Percentiles rank a stretch among this genome's conserved stretches.
Evolutionary conservation across 345 rosid genomes (phyloP).

Genomic region (Brassica napus): Da-Ae NC_063447.1:44685001-44685500

Average conservation of each 20-base stretch:
- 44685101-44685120: no score
- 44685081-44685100: no score
- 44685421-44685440: constrained; percentile 35
- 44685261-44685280: background rate
- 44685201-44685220: constrained; percentile 13
- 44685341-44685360: background rate
- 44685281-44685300: constrained; percentile 23
- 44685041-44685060: no score
- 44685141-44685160: background rate
- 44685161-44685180: background rate
- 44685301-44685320: background rate
- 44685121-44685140: background rate
- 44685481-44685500: constrained; percentile 13
- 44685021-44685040: no score
- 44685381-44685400: constrained; percentile 4
- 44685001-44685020: no score
- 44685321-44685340: background rate
- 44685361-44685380: background rate
- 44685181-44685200: constrained; percentile 20
- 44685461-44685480: constrained; percentile 37
- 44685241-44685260: background rate
- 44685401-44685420: background rate
- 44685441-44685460: constrained; percentile 14
- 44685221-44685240: background rate
- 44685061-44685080: no score